Evolutionary conservation across 2,329 filamentous ascomycete species (phyloP), one percentile per base, ranked within the genome.

Genomic region (Penicillium psychrosexuale): DNA sequence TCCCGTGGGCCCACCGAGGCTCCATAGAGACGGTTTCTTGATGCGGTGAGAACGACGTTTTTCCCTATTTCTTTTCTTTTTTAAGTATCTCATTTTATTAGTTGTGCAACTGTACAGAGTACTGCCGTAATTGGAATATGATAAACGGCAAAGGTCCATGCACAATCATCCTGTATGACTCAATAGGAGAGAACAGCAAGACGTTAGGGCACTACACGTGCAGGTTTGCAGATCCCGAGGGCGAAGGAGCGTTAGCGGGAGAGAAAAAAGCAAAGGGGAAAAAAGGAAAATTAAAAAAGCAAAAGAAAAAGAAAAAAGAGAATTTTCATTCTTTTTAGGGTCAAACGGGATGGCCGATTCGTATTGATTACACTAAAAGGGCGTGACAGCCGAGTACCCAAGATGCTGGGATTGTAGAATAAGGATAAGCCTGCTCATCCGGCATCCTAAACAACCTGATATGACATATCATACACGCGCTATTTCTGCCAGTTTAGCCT

Each of bases 1-100:
- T 63, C 63, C 63, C 62, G 59, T 60, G 57, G 63, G 42, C 60
- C 62, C 62, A 65, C 62, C 45, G 24, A 34, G 60, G 40, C 60
- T 64, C 62, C 62, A 64, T 64, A 55, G 48, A 49, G 54, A 53
- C 55, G 57, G 53, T 60, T 58, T 53, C 52, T 63, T 34, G 56
- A 62, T 64, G 56, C 61, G 61, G 61, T 62, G 62, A 62, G 51
- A 53, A 53, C 27, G 19, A 38, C 38, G n/a, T 7, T 17, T 22
- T 42, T 55, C 34, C 33, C 19, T 47, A 46, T 24, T 33, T n/a
- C n/a, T n/a, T 33, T 45, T 47, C 36, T 37, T 30, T 51, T 45
- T 48, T n/a, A 24, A 46, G 50, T 46, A 24, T 48, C 28, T 45
- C 22, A 36, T 46, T 47, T 48, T 13, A 34, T 38, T 40, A 24